Evolutionary conservation across 371 early-diverging fungal genomes (phyloP), one percentile per base, ranked within the genome.

Genomic region (Cladochytrium tenue): DNA sequence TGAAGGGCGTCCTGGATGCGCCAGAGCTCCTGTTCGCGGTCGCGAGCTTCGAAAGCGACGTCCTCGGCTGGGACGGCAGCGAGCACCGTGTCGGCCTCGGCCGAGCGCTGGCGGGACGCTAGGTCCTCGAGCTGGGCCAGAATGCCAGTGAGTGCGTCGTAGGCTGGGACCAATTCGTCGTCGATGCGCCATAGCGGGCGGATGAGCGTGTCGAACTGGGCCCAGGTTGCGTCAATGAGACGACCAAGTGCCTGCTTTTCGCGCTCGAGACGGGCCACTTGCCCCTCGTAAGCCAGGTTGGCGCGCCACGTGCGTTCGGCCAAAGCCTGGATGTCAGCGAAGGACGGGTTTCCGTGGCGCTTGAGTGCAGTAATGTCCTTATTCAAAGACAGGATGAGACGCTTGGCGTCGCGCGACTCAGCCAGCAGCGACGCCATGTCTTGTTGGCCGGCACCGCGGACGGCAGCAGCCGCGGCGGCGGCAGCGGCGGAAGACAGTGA

Each of bases 101-200:
- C 17, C 23, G 25, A 31, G 28, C 53, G 50, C 32, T 36, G 60
- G 43, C 43, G 43, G 23, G 31, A 15, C 34, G 51, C 35, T 28
- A 76, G 52, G 30, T 60, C 59, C 58, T 76, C 76, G 53, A 76
- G 71, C 20, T 43, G 52, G 30, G 53, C 58, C 31, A 62, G 69
- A 62, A 73, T 32, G 61, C 32, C 35, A 33, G 67, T 65, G 28
- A 76, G 74, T 7, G 67, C 57, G 60, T 76, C 74, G 58, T 76
- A 76, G 64, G 69, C 28, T 23, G 76, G 76, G 25, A 76, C 66
- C 26, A 76, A 20, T 15, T 64, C 31, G 62, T 76, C 76, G 67
- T 76, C 76, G 32, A 76, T 62, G n/a, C 71, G 60, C 76, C 76
- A 76, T 30, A 76, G 70, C 0, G 76, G 76, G 2, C 64, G 53